These are phyloP conservation scores for Trametes elegans DNA, from an alignment of 768 basidiomycete genomes.

Conservation along the genomic window DNA sequence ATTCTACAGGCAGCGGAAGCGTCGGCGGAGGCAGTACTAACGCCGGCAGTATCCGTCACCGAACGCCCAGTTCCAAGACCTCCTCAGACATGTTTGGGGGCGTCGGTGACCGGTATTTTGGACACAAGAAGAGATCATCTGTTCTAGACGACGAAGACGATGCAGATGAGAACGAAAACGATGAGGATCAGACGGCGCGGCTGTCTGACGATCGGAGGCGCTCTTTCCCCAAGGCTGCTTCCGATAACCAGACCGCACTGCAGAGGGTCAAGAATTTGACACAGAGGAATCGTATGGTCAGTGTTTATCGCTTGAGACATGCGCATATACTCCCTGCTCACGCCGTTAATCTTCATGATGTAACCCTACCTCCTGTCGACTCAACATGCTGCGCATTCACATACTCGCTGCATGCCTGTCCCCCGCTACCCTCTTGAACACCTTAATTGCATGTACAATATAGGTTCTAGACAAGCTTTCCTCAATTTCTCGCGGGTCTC, in stretches of 20 bases:
- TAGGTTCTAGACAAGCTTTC: conserved; percentile 72
- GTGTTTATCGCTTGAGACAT: conserved; percentile 27
- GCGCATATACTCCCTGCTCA: conserved; percentile 10
- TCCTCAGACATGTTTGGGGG: conserved; percentile 41
- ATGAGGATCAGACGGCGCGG: conserved; percentile 64
- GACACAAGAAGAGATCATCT: conserved; percentile 28
- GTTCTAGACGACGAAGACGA: conserved; percentile 47
- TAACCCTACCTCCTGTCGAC: background rate
- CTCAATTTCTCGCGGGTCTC: conserved; percentile 53
- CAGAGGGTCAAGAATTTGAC: conserved; percentile 69
- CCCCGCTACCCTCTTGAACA: conserved; percentile 18
- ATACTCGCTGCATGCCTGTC: background rate
- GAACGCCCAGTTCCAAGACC: conserved; percentile 31
- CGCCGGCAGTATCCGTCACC: conserved; percentile 38
- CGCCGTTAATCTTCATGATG: conserved; percentile 1
- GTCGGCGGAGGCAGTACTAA: conserved; percentile 52
- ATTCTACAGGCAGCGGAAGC: conserved; percentile 81
- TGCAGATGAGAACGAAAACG: conserved; percentile 47
- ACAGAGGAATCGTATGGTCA: conserved; percentile 71
- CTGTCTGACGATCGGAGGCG: conserved; percentile 32
- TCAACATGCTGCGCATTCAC: background rate
- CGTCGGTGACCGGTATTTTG: conserved; percentile 33
- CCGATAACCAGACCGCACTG: conserved; percentile 53
- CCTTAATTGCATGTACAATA: background rate
- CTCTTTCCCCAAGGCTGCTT: conserved; percentile 29